A percentile compares a stretch with the other conserved stretches of the same genome.
phyloP scores from a whole-genome alignment of 805 yeast genomes.

The Lachancea nothofagi region DNA sequence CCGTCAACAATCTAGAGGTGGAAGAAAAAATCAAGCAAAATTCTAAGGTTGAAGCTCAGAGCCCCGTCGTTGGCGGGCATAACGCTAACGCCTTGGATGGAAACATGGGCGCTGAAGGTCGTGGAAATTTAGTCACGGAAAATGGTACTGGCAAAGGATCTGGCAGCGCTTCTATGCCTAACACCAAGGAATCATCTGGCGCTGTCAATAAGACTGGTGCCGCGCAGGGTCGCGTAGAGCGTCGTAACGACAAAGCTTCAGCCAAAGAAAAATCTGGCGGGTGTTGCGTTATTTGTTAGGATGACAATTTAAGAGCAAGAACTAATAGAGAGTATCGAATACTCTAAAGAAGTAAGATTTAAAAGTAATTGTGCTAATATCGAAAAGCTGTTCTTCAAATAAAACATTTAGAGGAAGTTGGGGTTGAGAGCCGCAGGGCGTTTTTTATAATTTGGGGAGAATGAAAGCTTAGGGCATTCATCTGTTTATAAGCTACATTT shows the following conservation, averaged over 20 bases:
- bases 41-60: background rate
- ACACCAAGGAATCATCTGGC: constrained; percentile 5
- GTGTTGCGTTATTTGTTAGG: constrained; percentile 32
- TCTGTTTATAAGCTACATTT: no score
- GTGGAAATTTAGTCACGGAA: background rate
- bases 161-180: constrained; percentile 9
- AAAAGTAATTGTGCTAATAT: no score
- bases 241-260: constrained; percentile 2
- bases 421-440: no score
- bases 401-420: no score
- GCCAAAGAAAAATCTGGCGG: constrained; percentile 26
- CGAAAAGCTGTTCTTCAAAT: no score
- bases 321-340: background rate
- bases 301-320: background rate
- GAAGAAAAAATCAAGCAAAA: constrained; percentile 6
- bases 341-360: background rate
- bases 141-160: constrained; percentile 4
- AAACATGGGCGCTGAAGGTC: constrained; percentile 7
- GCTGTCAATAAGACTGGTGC: constrained; percentile 5
- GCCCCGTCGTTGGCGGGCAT: background rate
- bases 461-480: no score
- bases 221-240: constrained; percentile 6
- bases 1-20: constrained; percentile 11
- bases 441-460: no score
- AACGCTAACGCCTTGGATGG: constrained; percentile 3